Percentiles rank a stretch among this genome's conserved stretches.
phyloP scores from a whole-genome alignment of 129 eudicot species.

The Pseudognaphalium luteoalbum region DNA sequence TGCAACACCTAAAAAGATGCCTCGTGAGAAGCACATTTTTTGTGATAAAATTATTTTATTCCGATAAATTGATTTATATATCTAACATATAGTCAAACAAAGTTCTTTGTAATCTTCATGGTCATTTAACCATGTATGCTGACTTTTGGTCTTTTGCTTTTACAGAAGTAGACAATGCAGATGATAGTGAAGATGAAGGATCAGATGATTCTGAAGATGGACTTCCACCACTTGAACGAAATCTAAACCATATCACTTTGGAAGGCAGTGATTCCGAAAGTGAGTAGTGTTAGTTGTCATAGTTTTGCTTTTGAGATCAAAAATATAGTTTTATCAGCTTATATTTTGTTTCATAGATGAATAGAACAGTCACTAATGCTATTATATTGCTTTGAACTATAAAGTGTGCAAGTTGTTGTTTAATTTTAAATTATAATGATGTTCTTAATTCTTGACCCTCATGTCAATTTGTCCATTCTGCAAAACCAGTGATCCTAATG shows the following conservation, averaged over 20 bases:
- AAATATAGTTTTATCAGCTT: slow-evolving; percentile 19
- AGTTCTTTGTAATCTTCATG: neutral
- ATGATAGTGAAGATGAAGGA: slow-evolving; percentile 47
- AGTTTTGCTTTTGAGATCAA: slow-evolving; percentile 13
- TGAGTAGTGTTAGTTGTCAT: slow-evolving; percentile 37
- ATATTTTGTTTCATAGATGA: slow-evolving; percentile 15
- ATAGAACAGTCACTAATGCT: slow-evolving; percentile 19
- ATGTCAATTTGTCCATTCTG: neutral
- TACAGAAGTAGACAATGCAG: slow-evolving; percentile 36
- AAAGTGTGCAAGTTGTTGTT: slow-evolving; percentile 6
- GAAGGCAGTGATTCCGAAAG: slow-evolving; percentile 74
- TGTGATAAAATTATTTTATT: too few species aligned
- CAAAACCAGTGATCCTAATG: neutral
- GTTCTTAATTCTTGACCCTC: neutral
- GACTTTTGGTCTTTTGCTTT: slow-evolving; percentile 10
- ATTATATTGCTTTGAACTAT: slow-evolving; percentile 20
- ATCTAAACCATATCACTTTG: slow-evolving; percentile 69
- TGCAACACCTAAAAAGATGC: too few species aligned
- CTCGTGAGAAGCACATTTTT: too few species aligned
- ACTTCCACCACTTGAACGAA: slow-evolving; percentile 92
- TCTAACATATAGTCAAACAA: too few species aligned
- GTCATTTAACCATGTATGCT: neutral
- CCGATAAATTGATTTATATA: too few species aligned
- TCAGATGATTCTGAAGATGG: slow-evolving; percentile 90
- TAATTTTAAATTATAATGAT: neutral